phyloP scores from a whole-genome alignment of 495 filamentous ascomycete genomes.

The Neurospora sp. region DNA sequence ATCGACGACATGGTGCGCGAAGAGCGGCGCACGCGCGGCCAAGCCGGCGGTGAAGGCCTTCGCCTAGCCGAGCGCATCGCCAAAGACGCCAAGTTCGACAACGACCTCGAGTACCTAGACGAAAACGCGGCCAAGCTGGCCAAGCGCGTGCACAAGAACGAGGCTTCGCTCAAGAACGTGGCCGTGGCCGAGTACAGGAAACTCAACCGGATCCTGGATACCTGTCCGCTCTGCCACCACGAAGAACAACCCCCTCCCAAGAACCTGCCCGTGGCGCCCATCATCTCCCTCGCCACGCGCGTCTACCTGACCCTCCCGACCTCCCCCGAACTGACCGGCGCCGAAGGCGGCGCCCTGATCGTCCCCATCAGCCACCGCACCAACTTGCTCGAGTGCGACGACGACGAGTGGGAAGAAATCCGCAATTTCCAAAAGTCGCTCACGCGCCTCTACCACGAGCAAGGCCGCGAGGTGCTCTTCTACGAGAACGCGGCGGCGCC shows the following conservation, averaged over 20 bases:
- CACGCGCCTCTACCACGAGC: slow-evolving; percentile 84
- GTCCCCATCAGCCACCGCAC: slow-evolving; percentile 80
- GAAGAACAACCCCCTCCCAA: slow-evolving; percentile 68
- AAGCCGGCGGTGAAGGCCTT: slow-evolving; percentile 69
- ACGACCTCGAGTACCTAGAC: slow-evolving; percentile 94
- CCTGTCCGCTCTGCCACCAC: slow-evolving; percentile 85
- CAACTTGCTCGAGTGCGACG: slow-evolving; percentile 93
- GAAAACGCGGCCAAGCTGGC: slow-evolving; percentile 89
- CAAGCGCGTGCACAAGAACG: slow-evolving; percentile 78
- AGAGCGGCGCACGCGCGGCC: slow-evolving; percentile 72
- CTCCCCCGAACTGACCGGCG: slow-evolving; percentile 66
- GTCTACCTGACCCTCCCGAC: slow-evolving; percentile 85
- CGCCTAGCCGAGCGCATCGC: slow-evolving; percentile 84
- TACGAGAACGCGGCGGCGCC: slow-evolving; percentile 92
- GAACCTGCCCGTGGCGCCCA: slow-evolving; percentile 61
- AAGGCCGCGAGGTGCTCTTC: slow-evolving; percentile 85
- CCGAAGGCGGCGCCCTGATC: slow-evolving; percentile 70
- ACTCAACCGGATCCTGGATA: slow-evolving; percentile 80
- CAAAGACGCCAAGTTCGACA: slow-evolving; percentile 84
- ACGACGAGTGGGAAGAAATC: slow-evolving; percentile 98
- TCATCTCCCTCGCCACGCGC: slow-evolving; percentile 81
- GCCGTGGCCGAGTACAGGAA: slow-evolving; percentile 84
- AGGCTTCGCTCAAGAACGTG: slow-evolving; percentile 78
- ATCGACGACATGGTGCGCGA: slow-evolving; percentile 94
- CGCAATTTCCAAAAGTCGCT: slow-evolving; percentile 98